Base-by-base conservation (phyloP, 306 rosid species). In the Casuarina glauca region DNA sequence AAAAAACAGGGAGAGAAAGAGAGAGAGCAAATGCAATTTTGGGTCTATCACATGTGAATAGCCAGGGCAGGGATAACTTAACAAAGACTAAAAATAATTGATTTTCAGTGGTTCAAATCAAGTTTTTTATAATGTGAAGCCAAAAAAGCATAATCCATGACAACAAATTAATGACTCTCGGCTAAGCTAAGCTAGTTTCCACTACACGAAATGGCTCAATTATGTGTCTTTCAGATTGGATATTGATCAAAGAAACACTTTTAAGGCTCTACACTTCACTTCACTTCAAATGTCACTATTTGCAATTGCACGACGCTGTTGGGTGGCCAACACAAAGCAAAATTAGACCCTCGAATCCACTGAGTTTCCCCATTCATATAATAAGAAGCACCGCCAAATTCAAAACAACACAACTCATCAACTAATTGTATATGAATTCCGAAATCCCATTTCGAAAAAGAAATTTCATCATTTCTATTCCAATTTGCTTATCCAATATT, bases 81-180 rank as follows among this genome's bases (percentile, higher is more conserved):
- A 70, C 53, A 51, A 57, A 81, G 60, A 73, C 69, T 53, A 77
- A 79, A 26, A 78, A 73, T 72, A 76, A 78, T 61, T 11, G 42
- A 73, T 19, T 63, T 81, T 60, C 16, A 32, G 74, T 36, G 42
- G 17, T 68, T 67, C 73, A 80, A 61, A 57, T 57, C 42, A 54
- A 55, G 4, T 17, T 12, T 66, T 62, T 7, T 0, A 17, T 15
- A 66, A 8, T 66, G 49, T 41, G 10, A 41, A 38, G 42, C 43
- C 50, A 43, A 66, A n/a, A 66, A 5, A 66, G 32, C 36, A 42
- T 3, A 5, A 67, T 16, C 7, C 71, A 3, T 1, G 35, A 11
- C 17, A 2, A 67, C 4, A n/a, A 58, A 42, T 42, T 8, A 16
- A 42, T 9, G 50, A 67, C 42, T 42, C n/a, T 67, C 11, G 50